phyloP scores from a whole-genome alignment of 2,329 filamentous ascomycete genomes.

The Fusarium nanum region DNA sequence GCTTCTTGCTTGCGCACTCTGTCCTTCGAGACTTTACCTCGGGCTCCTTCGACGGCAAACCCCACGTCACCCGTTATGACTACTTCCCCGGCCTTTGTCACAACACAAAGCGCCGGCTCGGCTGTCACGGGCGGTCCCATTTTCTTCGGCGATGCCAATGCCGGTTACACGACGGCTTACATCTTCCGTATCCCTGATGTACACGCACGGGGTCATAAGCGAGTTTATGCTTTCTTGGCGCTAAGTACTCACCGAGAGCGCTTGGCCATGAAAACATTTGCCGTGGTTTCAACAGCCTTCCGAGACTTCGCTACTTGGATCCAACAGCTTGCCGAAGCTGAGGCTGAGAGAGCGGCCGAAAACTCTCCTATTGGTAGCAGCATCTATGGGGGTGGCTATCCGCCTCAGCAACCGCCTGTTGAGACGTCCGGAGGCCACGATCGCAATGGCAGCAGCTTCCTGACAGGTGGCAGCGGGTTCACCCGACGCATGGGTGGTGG shows the following conservation, averaged over 20 bases:
- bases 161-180: constrained; percentile 76
- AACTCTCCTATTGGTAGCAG: constrained; percentile 54
- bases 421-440: constrained; percentile 51
- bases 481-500: constrained; percentile 68
- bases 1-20: constrained; percentile 74
- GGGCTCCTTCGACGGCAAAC: constrained; percentile 60
- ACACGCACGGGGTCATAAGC: constrained; percentile 74
- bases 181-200: constrained; percentile 77
- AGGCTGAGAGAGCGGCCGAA: constrained; percentile 68
- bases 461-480: constrained; percentile 67
- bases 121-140: constrained; percentile 73
- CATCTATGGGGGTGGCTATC: constrained; percentile 53
- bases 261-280: constrained; percentile 73
- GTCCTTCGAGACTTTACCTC: constrained; percentile 74
- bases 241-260: constrained; percentile 74
- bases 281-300: constrained; percentile 70
- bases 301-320: constrained; percentile 74
- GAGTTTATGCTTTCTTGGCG: constrained; percentile 75
- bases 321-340: constrained; percentile 70
- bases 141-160: constrained; percentile 73
- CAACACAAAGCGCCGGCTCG: constrained; percentile 64
- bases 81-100: constrained; percentile 63
- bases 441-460: constrained; percentile 65
- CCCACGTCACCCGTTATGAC: constrained; percentile 52
- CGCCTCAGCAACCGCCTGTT: constrained; percentile 45